Evolutionary conservation across 2,329 filamentous ascomycete genomes (phyloP).

Genomic region (Arthrinium phaeospermum): DNA sequence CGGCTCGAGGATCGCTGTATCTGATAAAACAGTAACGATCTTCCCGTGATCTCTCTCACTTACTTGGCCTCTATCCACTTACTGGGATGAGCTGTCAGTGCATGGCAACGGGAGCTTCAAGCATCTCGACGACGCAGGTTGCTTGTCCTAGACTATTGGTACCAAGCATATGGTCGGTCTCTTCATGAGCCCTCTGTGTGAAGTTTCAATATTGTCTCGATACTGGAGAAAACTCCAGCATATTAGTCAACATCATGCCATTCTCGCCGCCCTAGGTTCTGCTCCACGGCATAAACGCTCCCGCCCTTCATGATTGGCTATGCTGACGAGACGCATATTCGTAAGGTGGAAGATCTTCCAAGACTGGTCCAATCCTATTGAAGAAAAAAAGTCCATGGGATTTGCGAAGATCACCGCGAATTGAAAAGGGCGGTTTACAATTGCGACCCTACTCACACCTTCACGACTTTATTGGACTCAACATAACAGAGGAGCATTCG

Average conservation of each 20-base stretch:
- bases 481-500: neutral
- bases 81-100: neutral
- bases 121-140: neutral
- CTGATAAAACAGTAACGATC: neutral
- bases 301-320: neutral
- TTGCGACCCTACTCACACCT: slow-evolving; percentile 12
- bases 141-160: neutral
- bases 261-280: neutral
- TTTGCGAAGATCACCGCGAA: neutral
- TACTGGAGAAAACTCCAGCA: neutral
- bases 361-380: neutral
- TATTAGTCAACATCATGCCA: neutral
- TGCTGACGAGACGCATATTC: neutral
- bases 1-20: neutral
- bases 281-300: neutral
- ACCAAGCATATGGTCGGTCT: neutral
- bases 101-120: neutral
- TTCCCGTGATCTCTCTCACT: neutral
- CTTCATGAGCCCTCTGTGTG: neutral
- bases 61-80: neutral
- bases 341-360: slow-evolving; percentile 3
- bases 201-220: neutral
- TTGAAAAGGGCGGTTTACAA: neutral
- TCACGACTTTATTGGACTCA: neutral
- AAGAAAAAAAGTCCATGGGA: neutral